Percentiles rank a stretch among this genome's conserved stretches.
phyloP scores from a whole-genome alignment of 257 asterid species.

The Solanum bukasovii region DNA sequence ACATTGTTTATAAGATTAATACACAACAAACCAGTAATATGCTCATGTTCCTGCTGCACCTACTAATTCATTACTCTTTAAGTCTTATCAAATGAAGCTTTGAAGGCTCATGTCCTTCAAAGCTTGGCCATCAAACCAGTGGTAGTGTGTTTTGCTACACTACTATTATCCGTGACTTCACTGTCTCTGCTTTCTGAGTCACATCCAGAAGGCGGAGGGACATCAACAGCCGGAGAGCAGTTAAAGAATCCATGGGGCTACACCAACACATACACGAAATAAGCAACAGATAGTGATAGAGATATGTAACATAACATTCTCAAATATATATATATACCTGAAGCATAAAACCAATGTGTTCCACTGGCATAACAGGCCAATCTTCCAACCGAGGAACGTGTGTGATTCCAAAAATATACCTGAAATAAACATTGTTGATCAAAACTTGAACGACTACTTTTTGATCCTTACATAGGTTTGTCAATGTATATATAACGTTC shows the following conservation, averaged over 20 bases:
- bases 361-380: slow-evolving; percentile 99
- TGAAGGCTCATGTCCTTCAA: slow-evolving; percentile 9
- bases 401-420: slow-evolving; percentile 93
- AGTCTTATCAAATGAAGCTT: background rate
- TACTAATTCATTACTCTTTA: no score
- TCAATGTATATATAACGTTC: background rate
- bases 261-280: slow-evolving; percentile 7
- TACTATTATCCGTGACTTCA: slow-evolving; percentile 45
- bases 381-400: slow-evolving; percentile 94
- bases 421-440: slow-evolving; percentile 6
- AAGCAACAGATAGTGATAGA: background rate
- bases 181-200: slow-evolving; percentile 60
- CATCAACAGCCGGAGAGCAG: slow-evolving; percentile 90
- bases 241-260: slow-evolving; percentile 98
- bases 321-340: slow-evolving; percentile 35
- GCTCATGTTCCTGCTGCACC: no score
- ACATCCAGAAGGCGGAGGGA: slow-evolving; percentile 67
- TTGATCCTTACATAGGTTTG: background rate
- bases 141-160: slow-evolving; percentile 31
- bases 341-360: slow-evolving; percentile 80
- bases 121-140: slow-evolving; percentile 47
- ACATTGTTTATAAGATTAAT: background rate
- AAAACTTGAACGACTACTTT: background rate
- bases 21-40: background rate
- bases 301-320: background rate